These are phyloP conservation scores for Malus asiatica DNA, from an alignment of 306 rosid species.

Conservation along the genomic window DNA sequence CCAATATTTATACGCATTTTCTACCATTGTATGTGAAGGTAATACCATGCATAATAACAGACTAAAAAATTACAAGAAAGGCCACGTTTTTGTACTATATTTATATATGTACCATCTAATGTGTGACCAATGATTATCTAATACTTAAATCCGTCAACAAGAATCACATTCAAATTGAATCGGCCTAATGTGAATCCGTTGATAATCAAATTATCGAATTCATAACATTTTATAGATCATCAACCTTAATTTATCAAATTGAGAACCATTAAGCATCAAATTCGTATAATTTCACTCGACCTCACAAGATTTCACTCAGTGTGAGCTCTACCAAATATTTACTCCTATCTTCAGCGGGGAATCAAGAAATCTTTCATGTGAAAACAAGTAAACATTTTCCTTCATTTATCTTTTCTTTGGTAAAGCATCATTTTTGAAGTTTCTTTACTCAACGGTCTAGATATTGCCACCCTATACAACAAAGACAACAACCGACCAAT, in stretches of 20 bases:
- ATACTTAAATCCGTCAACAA: too few species aligned
- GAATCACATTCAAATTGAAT: not conserved
- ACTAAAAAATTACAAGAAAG: too few species aligned
- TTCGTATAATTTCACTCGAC: not conserved
- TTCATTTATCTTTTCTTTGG: not conserved
- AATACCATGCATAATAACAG: not conserved
- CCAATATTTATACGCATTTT: too few species aligned
- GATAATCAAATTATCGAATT: too few species aligned
- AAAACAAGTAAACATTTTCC: not conserved
- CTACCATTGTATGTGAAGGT: not conserved
- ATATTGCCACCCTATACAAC: not conserved
- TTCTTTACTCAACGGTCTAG: not conserved
- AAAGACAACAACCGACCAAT: conserved; percentile 1
- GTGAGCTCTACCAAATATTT: too few species aligned
- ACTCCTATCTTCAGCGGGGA: too few species aligned
- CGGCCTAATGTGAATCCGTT: not conserved
- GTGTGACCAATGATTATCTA: not conserved
- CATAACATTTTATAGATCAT: not conserved
- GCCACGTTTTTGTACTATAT: not conserved
- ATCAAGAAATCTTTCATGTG: not conserved
- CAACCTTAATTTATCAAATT: not conserved
- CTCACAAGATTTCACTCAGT: too few species aligned
- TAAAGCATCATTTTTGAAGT: not conserved
- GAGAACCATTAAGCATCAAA: not conserved
- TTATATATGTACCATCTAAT: not conserved